Conservation (phyloP, 2,329 filamentous ascomycete species). For the Curvularia verruculosa region DNA sequence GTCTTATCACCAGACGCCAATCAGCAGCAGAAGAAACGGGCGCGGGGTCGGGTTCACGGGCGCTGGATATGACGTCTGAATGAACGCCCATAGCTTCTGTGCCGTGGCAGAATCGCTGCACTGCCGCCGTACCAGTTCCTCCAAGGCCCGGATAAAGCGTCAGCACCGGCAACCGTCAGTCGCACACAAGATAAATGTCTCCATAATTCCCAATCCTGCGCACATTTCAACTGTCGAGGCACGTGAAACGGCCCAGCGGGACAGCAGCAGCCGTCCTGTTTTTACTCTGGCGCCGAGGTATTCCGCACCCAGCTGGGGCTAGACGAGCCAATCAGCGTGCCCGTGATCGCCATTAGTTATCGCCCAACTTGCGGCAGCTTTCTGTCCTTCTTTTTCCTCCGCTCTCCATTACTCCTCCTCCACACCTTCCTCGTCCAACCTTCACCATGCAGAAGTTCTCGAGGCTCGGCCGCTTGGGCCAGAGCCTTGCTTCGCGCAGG, state of each 20-base stretch:
- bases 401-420: conserved; percentile 42
- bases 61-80: conserved; percentile 16
- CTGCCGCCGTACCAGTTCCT: neutral
- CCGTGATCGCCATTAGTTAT: conserved; percentile 45
- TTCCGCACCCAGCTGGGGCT: conserved; percentile 34
- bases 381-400: conserved; percentile 47
- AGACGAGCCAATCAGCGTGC: conserved; percentile 40
- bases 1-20: conserved; percentile 6
- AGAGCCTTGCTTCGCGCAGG: conserved; percentile 66
- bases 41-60: conserved; percentile 13
- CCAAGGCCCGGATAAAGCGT: neutral
- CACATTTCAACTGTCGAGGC: conserved; percentile 16
- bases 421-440: conserved; percentile 47
- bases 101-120: neutral
- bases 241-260: conserved; percentile 45
- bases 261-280: conserved; percentile 31
- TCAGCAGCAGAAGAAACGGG: conserved; percentile 10
- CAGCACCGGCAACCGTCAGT: conserved; percentile 1
- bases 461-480: conserved; percentile 71
- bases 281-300: conserved; percentile 36
- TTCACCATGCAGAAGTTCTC: conserved; percentile 71
- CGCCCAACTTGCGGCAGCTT: conserved; percentile 39
- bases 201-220: conserved; percentile 19
- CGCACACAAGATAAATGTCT: conserved; percentile 7
- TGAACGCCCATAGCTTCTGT: conserved; percentile 6